Conservation (phyloP, 306 rosid genomes). For the Malus domestica region DNA sequence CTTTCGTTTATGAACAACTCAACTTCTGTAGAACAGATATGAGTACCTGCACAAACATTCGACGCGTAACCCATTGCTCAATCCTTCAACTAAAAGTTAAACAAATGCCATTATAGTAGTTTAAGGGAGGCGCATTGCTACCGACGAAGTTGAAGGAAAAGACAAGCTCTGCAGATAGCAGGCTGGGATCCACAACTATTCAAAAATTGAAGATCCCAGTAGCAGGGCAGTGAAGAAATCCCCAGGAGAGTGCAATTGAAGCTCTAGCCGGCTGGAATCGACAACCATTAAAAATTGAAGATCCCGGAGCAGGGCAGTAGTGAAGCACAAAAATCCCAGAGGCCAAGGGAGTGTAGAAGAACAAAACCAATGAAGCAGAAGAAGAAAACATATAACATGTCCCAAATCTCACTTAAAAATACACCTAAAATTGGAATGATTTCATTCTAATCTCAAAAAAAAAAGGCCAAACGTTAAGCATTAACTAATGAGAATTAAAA, state of each 20-base stretch:
- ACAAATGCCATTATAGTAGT: constrained; percentile 33
- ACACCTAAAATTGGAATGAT: too few species aligned
- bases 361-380: too few species aligned
- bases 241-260: constrained; percentile 44
- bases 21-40: constrained; percentile 54
- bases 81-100: constrained; percentile 35
- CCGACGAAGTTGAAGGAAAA: constrained; percentile 51
- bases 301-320: too few species aligned
- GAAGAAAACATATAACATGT: not conserved
- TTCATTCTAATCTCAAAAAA: too few species aligned
- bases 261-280: constrained; percentile 65
- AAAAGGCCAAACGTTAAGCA: too few species aligned
- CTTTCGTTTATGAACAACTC: constrained; percentile 11
- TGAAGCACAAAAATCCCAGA: too few species aligned
- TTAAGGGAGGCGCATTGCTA: constrained; percentile 48
- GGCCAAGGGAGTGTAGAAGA: too few species aligned
- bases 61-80: constrained; percentile 34
- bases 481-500: too few species aligned
- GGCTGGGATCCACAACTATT: constrained; percentile 60
- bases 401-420: too few species aligned
- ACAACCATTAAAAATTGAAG: constrained; percentile 24
- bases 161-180: constrained; percentile 42
- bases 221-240: constrained; percentile 44
- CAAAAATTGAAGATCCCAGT: constrained; percentile 56
- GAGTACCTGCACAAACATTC: constrained; percentile 58